Evolutionary conservation across 345 rosid species (phyloP).

Genomic region (Acer negundo): DNA sequence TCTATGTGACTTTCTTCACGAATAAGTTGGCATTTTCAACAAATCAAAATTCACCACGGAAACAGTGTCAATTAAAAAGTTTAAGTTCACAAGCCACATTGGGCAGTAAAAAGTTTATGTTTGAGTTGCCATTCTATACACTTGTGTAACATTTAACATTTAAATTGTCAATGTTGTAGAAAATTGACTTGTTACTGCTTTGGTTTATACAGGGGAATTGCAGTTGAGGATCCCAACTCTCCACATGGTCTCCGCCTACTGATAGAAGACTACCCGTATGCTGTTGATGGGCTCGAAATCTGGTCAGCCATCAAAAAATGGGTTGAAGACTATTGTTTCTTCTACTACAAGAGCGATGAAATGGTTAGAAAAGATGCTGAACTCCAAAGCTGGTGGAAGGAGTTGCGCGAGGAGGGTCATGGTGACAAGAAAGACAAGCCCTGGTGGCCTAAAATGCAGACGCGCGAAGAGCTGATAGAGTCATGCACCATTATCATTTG

Average conservation of each 20-base stretch:
- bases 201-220: constrained; percentile 56
- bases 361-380: constrained; percentile 46
- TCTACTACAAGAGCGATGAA: constrained; percentile 57
- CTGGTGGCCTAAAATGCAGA: constrained; percentile 72
- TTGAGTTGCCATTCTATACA: background rate
- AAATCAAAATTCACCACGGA: too few species aligned
- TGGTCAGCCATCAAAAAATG: constrained; percentile 73
- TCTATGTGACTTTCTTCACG: background rate
- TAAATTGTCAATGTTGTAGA: too few species aligned
- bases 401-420: constrained; percentile 60
- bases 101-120: too few species aligned
- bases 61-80: too few species aligned
- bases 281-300: constrained; percentile 74
- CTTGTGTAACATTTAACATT: too few species aligned
- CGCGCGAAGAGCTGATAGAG: constrained; percentile 43
- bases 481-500: constrained; percentile 65
- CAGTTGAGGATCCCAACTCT: constrained; percentile 58
- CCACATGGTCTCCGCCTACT: constrained; percentile 58
- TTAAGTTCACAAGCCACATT: too few species aligned
- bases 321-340: constrained; percentile 57
- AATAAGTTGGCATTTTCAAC: background rate
- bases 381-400: constrained; percentile 75
- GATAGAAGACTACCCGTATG: constrained; percentile 74
- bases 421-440: constrained; percentile 61
- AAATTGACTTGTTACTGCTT: constrained; percentile 7